Conservation (phyloP, 2,329 filamentous ascomycete species). For the Emericellopsis atlantica region DNA sequence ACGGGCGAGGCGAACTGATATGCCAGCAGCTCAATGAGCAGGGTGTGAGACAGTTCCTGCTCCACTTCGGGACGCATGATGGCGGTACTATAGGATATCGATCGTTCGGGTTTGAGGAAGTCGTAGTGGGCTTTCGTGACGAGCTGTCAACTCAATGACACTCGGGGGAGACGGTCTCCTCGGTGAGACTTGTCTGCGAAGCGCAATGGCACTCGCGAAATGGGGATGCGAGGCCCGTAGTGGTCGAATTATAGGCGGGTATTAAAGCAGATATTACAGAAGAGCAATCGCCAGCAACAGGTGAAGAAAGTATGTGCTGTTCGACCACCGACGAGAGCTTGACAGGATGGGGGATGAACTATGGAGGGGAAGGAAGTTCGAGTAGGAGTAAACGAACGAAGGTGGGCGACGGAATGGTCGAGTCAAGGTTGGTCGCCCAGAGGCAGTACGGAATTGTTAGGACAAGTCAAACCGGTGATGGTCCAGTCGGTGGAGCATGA, state of each 20-base stretch:
- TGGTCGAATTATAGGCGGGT: background rate
- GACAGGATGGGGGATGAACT: background rate
- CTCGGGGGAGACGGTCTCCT: background rate
- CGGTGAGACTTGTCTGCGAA: too few relatives aligned
- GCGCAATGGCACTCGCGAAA: background rate
- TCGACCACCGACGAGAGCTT: background rate
- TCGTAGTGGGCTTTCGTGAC: background rate
- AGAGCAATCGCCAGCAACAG: background rate
- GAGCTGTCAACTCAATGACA: conserved; percentile 3
- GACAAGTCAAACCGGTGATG: background rate
- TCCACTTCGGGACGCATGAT: conserved; percentile 96
- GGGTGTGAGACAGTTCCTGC: conserved; percentile 96
- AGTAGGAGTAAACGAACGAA: background rate
- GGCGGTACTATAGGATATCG: conserved; percentile 11
- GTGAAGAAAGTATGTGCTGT: background rate
- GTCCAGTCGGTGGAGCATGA: background rate
- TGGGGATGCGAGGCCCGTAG: conserved; percentile 1
- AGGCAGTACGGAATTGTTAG: background rate
- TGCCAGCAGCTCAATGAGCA: conserved; percentile 95
- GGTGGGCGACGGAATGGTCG: background rate
- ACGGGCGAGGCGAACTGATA: conserved; percentile 99
- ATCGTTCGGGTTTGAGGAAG: background rate
- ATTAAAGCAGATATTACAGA: conserved; percentile 1
- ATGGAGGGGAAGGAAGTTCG: background rate
- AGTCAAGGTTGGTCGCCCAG: background rate